Conservation (phyloP, 768 basidiomycete species). For the Xerocomus spinulosus region DNA sequence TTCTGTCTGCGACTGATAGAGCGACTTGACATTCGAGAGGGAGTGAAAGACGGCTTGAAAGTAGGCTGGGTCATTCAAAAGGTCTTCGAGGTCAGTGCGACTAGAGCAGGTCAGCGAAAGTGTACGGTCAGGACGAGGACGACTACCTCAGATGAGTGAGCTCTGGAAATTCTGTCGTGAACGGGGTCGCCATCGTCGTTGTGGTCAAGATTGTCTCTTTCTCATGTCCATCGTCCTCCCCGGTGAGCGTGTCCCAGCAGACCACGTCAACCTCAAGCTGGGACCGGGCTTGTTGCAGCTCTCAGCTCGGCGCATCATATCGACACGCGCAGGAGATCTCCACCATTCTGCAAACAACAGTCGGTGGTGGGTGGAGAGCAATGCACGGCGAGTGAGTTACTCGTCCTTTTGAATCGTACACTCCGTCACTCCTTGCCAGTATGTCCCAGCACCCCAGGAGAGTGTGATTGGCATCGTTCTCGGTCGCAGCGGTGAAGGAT, state of each 20-base stretch:
- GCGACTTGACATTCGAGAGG: slow-evolving; percentile 62
- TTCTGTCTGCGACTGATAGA: slow-evolving; percentile 73
- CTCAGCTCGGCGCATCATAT: slow-evolving; percentile 35
- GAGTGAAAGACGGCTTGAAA: slow-evolving; percentile 88
- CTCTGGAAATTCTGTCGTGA: slow-evolving; percentile 67
- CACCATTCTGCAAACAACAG: slow-evolving; percentile 67
- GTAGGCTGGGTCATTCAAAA: slow-evolving; percentile 74
- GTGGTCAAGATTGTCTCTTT: slow-evolving; percentile 5
- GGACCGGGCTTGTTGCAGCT: slow-evolving; percentile 76
- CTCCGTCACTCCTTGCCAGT: slow-evolving; percentile 44
- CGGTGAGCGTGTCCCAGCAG: slow-evolving; percentile 71
- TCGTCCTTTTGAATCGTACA: background rate
- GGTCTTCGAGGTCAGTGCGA: slow-evolving; percentile 86
- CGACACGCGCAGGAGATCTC: slow-evolving; percentile 68
- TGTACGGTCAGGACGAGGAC: slow-evolving; percentile 2
- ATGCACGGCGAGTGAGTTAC: slow-evolving; percentile 77
- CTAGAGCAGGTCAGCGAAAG: slow-evolving; percentile 36
- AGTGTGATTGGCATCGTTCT: slow-evolving; percentile 81
- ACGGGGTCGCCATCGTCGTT: slow-evolving; percentile 33
- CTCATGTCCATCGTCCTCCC: slow-evolving; percentile 67
- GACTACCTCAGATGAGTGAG: slow-evolving; percentile 66
- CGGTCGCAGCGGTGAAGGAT: slow-evolving; percentile 82
- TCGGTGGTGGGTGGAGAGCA: slow-evolving; percentile 87
- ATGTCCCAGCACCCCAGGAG: slow-evolving; percentile 86
- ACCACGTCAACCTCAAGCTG: slow-evolving; percentile 77